Base-by-base conservation (phyloP, 495 filamentous ascomycete genomes). In the Viridothelium virens region DNA sequence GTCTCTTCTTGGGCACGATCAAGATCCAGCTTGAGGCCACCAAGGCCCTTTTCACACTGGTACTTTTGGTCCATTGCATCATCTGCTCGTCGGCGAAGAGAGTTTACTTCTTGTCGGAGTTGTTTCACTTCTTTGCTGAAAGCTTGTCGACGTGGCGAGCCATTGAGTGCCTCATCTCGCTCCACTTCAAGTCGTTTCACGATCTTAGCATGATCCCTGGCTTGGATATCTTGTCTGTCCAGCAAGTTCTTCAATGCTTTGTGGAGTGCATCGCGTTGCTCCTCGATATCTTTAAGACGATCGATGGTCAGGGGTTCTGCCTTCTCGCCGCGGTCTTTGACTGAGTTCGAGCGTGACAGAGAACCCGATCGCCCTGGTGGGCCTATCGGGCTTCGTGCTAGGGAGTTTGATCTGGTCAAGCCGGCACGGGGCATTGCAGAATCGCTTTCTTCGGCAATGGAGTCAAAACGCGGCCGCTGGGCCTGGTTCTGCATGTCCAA, bases 21-120 rank as follows among this genome's bases (percentile, higher is more conserved):
- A 38, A 98, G 84, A 73, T 98, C 94, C 89, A 96, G 97, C 77
- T 96, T 96, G 68, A 98, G 79, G 50, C 93, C 92, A 66, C 87
- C 84, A 14, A 98, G 82, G 34, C 92, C 91, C 77, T 96, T 96
- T 77, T 98, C 94, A 65, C 92, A 93, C 76, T 94, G 89, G 84
- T 88, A 97, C 79, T 97, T 97, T 71, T 92, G 89, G 70, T 95
- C 91, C n/a, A 97, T 81, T 31, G 94, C 95, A 64, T 98, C 94
- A 70, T 97, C 92, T 34, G 95, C 92, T 63, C 95, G 87, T 64
- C 87, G 86, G 38, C 94, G 87, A 59, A 98, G 85, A 9, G 86
- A 82, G 67, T 88, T 89, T 68, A 98, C 88, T 74, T 98, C 94
- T 9, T 89, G 84, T 65, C 91, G 87, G 18, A 97, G 80, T 66